Base-by-base conservation (phyloP, 2,329 filamentous ascomycete species). In the Akanthomyces dipterigenus region DNA sequence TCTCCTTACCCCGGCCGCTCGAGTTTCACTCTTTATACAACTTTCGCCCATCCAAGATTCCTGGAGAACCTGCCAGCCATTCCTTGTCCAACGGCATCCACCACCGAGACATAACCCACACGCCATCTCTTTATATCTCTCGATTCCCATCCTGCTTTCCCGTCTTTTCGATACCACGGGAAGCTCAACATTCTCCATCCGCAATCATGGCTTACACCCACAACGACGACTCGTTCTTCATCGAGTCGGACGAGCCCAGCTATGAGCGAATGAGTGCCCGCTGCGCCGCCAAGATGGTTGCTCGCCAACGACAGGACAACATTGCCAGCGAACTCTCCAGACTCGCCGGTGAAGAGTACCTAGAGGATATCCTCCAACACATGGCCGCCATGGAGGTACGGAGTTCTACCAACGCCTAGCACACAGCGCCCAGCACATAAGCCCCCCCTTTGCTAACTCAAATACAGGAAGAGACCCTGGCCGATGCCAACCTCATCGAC, bases 401-500 rank as follows among this genome's bases (percentile, higher is more conserved):
- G 31, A n/a, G 24, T 6, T 48, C 12, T 18, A 4, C 26, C 34
- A 1, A 20, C 20, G 18, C 16, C n/a, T 26, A n/a, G 6, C 22
- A 18, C n/a, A n/a, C n/a, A n/a, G n/a, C n/a, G n/a, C n/a, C n/a
- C n/a, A n/a, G n/a, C n/a, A n/a, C n/a, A n/a, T n/a, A n/a, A n/a
- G n/a, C n/a, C n/a, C 40, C 5, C 1, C 67, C 82, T 70, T 63
- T 40, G 64, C 70, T 78, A 64, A 70, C 67, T 31, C 18, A 2
- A 8, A 26, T 48, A 60, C 50, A 85, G 83, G 84, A 88, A 70
- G 89, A 96, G 77, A 98, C 95, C 31, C 81, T 98, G 66, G 91
- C 95, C 59, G 95, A 99, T 75, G 93, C 96, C 73, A 93, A 93
- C 75, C 92, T 96, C 40, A 99, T 99, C 74, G 95, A 99, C 75